Conservation (phyloP, 441 rosid genomes). For the Adansonia grandidieri region DNA sequence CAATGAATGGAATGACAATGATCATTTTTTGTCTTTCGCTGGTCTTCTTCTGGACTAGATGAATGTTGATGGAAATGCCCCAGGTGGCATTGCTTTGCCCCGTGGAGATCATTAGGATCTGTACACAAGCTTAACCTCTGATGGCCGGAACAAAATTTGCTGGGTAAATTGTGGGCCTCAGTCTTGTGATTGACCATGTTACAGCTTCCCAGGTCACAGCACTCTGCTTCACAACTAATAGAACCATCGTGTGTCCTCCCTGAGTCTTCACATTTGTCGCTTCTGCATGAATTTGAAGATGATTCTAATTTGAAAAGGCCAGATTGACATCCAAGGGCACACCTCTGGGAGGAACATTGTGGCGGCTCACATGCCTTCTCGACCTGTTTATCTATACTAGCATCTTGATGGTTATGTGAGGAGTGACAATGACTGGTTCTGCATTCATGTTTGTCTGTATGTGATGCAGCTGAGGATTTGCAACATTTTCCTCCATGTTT, state of each 20-base stretch:
- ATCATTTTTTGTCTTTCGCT: slow-evolving; percentile 13
- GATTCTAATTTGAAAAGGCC: neutral
- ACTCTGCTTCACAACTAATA: slow-evolving; percentile 17
- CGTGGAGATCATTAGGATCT: neutral
- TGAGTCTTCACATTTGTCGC: slow-evolving; percentile 26
- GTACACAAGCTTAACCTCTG: neutral
- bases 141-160: slow-evolving; percentile 28
- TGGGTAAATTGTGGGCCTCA: slow-evolving; percentile 24
- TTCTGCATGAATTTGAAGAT: slow-evolving; percentile 21
- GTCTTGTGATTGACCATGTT: slow-evolving; percentile 19
- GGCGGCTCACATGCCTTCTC: slow-evolving; percentile 15
- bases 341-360: slow-evolving; percentile 17
- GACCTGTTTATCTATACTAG: slow-evolving; percentile 27
- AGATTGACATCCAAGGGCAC: slow-evolving; percentile 28
- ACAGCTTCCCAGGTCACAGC: slow-evolving; percentile 26
- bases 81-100: slow-evolving; percentile 20
- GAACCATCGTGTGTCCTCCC: neutral
- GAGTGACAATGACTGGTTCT: slow-evolving; percentile 35
- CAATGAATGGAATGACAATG: slow-evolving; percentile 40
- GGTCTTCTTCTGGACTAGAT: neutral
- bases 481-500: slow-evolving; percentile 28
- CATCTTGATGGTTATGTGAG: slow-evolving; percentile 27
- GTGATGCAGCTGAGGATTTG: slow-evolving; percentile 2
- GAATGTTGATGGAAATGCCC: slow-evolving; percentile 19
- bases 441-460: slow-evolving; percentile 33